Evolutionary conservation across 2,329 filamentous ascomycete species (phyloP), one percentile per base, ranked within the genome.

Genomic region (Chaetomiaceae sp.): DNA sequence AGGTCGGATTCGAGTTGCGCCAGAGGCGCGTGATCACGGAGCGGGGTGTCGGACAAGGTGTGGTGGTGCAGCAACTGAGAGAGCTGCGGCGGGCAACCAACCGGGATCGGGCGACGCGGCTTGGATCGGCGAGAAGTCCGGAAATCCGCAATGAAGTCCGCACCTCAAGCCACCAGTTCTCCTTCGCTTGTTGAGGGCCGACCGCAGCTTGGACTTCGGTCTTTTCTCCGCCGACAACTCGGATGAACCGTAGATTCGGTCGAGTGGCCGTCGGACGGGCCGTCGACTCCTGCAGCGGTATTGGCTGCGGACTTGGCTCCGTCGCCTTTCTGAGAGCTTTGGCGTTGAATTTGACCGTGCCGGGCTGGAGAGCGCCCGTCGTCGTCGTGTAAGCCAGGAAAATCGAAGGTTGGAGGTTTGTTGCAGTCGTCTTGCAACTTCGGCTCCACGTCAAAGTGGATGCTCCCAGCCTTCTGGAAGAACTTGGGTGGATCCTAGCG

Each of bases 1-100:
- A 9, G 17, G 9, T 31, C 14, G 31, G 33, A 14, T 6, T 25
- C 19, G 37, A 12, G 17, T 38, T 39, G 31, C 38, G 33, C 31
- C 29, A 27, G 37, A n/a, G 20, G 53, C 44, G 54, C 48, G 54
- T 56, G 54, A 56, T 52, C 33, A 31, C 45, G 27, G 44, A 20
- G 54, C 39, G 54, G 48, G 54, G 49, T 51, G 54, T 46, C 22
- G 39, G 44, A 31, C 36, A 46, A 33, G 29, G 33, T 40, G 38
- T 48, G 15, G 49, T 37, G 48, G 48, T 45, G 45, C 48, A 49
- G 54, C 49, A 44, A 45, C 47, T 20, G 11, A 38, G 44, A 25
- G 11, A 38, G 44, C 44, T 45, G 31, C 38, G 33, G n/a, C 22
- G 29, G 39, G 45, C 45, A 45, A 52, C 54, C 49, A 56, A 56